Evolutionary conservation across 169 alveolate genomes (phyloP), one percentile per base, ranked within the genome.

Genomic region (Plasmodium berghei): DNA sequence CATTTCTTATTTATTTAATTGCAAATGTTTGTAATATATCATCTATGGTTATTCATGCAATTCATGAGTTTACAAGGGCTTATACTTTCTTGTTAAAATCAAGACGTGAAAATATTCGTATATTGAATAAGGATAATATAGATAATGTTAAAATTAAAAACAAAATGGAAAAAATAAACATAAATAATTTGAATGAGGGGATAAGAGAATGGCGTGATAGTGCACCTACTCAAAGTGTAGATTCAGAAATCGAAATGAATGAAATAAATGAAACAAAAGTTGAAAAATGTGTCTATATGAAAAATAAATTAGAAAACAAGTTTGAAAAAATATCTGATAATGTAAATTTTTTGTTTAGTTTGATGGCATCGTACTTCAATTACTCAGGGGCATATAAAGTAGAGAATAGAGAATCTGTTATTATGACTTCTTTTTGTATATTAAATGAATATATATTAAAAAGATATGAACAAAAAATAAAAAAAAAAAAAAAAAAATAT

Each of bases 341-440:
- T 22, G 20, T 62, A n/a, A 86, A 86, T 64, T 86, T 86, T 49
- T 61, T 86, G 5, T 86, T 86, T 46, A 72, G 87, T 67, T 73
- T 86, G 40, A 86, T 59, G 48, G 62, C 87, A 1, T 71, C 91
- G 1, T 86, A 86, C 64, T 86, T 86, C 26, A 72, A 61, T 22
- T 86, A 86, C 52, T 28, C 74, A 6, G 72, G 91, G 49, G 71
- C 73, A n/a, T 71, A 59, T 42, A 20, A 70, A 14, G 86, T 86
- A 6, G 69, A 48, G 1, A 86, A 86, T 42, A 46, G 91, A 9
- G 87, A 72, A 63, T 72, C 69, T 0, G 91, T 86, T 10, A 58
- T 86, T n/a, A 70, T 86, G 87, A 86, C 91, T 1, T 86, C 91
- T 2, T 86, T 86, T 64, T 86, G 91, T 72, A 40, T 86, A 28